Evolutionary conservation across 2,329 filamentous ascomycete species (phyloP), one percentile per base, ranked within the genome.

Genomic region (Macrophomina phaseolina): DNA sequence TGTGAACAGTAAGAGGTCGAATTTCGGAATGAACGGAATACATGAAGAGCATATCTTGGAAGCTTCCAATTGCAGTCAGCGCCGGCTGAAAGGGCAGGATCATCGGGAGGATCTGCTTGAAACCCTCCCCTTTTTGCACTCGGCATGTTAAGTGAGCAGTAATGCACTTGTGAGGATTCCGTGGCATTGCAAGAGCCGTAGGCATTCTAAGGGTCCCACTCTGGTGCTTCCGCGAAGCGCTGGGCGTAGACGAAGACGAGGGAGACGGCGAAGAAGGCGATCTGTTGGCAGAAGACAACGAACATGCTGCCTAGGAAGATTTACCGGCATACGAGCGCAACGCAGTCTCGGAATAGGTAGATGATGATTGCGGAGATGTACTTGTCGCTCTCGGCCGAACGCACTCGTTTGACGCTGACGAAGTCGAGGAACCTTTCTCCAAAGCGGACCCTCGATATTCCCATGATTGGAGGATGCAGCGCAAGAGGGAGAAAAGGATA

Each of bases 101-200:
- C n/a, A 64, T 53, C 12, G 62, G 48, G 11, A 64, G 16, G 12
- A 52, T 64, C 38, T 64, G 62, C 2, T 48, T 48, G 42, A 55
- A 64, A 5, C 62, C 62, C 62, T 49, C 55, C 18, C 18, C 18
- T 28, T 14, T 64, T 64, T 9, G 48, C 62, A 8, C n/a, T 16
- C 11, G 23, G 5, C 8, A 28, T 36, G 16, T 55, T 23, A n/a
- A 64, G 38, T 16, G 28, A 30, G 36, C 62, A 64, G 14, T 51
- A 52, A 30, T 52, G 28, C 14, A 28, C 28, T 4, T 30, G 11
- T 18, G 49, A 52, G 4, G 49, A 52, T 11, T 52, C 28, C 11
- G 49, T 32, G 12, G 28, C 9, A 16, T 58, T 40, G 34, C 16
- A 2, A 30, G 16, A 58, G 4, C 38, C 38, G 16, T 58, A 23